Conservation (phyloP, 257 asterid genomes). For the Prunella vulgaris region DNA sequence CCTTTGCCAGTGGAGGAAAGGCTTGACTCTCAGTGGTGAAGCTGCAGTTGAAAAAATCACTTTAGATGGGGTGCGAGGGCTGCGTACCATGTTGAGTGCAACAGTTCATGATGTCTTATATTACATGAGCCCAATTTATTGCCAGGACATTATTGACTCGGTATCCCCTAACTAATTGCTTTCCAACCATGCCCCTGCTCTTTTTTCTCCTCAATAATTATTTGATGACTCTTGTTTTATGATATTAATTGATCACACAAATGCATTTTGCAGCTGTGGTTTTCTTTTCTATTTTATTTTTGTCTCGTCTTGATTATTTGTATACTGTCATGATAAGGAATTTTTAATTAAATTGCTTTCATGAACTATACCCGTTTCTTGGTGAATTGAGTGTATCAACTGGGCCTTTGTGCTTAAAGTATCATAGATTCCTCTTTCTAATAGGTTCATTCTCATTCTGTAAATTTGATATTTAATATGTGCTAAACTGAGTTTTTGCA, state of each 20-base stretch:
- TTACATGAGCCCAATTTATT: conserved; percentile 98
- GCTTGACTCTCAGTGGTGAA: conserved; percentile 87
- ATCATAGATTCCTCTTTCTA: neutral
- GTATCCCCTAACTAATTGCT: conserved; percentile 35
- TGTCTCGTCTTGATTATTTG: neutral
- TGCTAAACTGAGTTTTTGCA: neutral
- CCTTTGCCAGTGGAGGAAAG: conserved; percentile 85
- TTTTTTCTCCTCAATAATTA: neutral
- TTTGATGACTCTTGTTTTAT: neutral
- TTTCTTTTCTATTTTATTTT: neutral
- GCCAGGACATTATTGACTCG: conserved; percentile 94
- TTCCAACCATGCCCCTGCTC: neutral
- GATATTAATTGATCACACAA: conserved; percentile 1
- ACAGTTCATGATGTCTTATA: conserved; percentile 97
- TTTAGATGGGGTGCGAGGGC: conserved; percentile 90
- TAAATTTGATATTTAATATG: neutral
- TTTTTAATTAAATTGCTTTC: conserved; percentile 1
- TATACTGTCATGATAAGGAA: neutral
- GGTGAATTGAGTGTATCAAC: neutral
- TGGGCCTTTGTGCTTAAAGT: neutral
- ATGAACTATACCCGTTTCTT: neutral
- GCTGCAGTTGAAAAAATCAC: conserved; percentile 86
- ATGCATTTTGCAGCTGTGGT: conserved; percentile 12
- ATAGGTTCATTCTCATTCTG: neutral
- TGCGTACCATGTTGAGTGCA: conserved; percentile 90